Base-by-base conservation (phyloP, 768 basidiomycete genomes). In the Pleurotus giganteus region DNA sequence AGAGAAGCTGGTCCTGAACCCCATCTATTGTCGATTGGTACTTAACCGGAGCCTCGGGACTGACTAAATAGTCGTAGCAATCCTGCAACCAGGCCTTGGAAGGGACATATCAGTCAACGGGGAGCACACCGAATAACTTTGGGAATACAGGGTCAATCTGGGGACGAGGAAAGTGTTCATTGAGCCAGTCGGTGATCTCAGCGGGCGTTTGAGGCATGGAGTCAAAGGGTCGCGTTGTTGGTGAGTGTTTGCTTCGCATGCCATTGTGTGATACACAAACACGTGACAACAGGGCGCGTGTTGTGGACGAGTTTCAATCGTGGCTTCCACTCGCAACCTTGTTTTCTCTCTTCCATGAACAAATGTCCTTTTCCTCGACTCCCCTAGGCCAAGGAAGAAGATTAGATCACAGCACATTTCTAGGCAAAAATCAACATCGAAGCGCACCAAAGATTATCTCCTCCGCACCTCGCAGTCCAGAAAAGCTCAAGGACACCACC, bases 361-460 rank as follows among this genome's bases (percentile, higher is more conserved):
- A 77, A 79, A 92, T 92, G 89, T 91, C 89, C 72, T 92, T 92
- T 84, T 80, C 87, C 68, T 80, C 84, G 70, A 91, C 89, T 69
- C 88, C 89, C 55, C 73, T 91, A 61, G 86, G 85, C 73, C 86
- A 89, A 84, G 86, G 85, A 77, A 87, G 89, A 80, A 85, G 89
- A 75, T 83, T 91, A 68, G 88, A 90, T 80, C 88, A 86, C 69
- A 75, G 77, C 68, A 79, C 87, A 47, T 91, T 92, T 66, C 82
- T 89, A 68, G 85, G 84, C 57, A 89, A 87, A 75, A 70, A 70
- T 86, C 84, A 37, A 85, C 85, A 7, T 78, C 81, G 41, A 82
- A 83, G 72, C 43, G 72, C 66, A 19, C 70, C 76, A 28, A 77
- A 66, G 71, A 73, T 72, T 65, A 79, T 68, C 64, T 77, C 66